Percentiles rank a stretch among this genome's conserved stretches.
Conservation (phyloP, 495 filamentous ascomycete genomes). For the Corynascus novoguineensis region DNA sequence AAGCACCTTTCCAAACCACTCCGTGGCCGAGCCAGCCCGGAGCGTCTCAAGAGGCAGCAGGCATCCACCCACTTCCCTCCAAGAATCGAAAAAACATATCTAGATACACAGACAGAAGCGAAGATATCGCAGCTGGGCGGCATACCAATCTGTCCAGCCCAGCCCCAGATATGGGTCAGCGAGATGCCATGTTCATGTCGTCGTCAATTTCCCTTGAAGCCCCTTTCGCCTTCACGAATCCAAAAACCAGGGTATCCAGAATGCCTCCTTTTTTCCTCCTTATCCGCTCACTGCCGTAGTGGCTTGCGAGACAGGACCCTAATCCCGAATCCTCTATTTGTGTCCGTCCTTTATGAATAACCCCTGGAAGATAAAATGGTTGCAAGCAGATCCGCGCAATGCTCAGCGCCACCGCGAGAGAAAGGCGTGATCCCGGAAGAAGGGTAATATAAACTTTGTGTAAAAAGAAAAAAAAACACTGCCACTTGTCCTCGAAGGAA, state of each 20-base stretch:
- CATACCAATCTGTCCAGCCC: not conserved
- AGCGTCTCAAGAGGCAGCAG: not conserved
- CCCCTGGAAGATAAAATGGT: not conserved
- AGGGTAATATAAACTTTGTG: not conserved
- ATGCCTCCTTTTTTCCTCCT: constrained; percentile 1
- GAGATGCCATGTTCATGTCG: constrained; percentile 7
- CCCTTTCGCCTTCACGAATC: not conserved
- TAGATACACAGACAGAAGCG: constrained; percentile 11
- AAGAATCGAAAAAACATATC: constrained; percentile 4
- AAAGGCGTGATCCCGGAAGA: not conserved
- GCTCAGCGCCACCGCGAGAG: not conserved
- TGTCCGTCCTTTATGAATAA: not conserved
- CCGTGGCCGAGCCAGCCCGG: not conserved
- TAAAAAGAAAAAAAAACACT: not conserved
- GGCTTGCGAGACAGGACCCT: not conserved
- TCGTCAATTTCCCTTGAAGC: not conserved
- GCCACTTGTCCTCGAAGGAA: not conserved
- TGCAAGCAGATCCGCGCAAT: constrained; percentile 1
- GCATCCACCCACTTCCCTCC: not conserved
- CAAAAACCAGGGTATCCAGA: constrained; percentile 5
- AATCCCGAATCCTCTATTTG: not conserved
- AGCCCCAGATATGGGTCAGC: not conserved
- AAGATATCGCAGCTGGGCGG: not conserved
- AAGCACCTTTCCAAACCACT: not conserved
- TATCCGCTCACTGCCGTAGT: not conserved